Percentiles rank a stretch among this genome's conserved stretches.
Evolutionary conservation across 805 yeast genomes (phyloP).

Genomic region (Ogataea nakhonphanomensis): DNA sequence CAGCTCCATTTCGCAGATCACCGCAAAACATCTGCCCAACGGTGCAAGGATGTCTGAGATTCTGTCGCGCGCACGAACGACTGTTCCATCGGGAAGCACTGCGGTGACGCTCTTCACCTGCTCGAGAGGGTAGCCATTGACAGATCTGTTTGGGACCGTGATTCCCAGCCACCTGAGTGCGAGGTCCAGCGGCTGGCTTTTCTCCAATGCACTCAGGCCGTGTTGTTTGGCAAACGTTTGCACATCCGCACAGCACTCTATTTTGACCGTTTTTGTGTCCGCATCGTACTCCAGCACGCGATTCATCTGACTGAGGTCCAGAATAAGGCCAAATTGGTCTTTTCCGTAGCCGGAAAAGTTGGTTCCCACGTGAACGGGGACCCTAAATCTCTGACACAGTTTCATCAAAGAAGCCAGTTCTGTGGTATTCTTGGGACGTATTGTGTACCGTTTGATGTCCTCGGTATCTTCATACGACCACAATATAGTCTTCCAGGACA

Average conservation of each 20-base stretch:
- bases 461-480: constrained; percentile 20
- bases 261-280: background rate
- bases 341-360: constrained; percentile 7
- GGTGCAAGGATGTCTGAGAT: constrained; percentile 15
- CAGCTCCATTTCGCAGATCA: constrained; percentile 18
- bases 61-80: constrained; percentile 4
- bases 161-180: constrained; percentile 22
- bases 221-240: background rate
- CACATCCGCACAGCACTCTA: constrained; percentile 13
- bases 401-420: constrained; percentile 24
- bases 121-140: constrained; percentile 10
- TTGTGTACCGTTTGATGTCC: constrained; percentile 16
- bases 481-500: constrained; percentile 22
- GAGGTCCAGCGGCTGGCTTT: constrained; percentile 17
- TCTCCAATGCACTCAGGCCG: constrained; percentile 3
- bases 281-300: constrained; percentile 6
- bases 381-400: constrained; percentile 26
- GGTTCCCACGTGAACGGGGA: constrained; percentile 23
- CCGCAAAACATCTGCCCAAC: constrained; percentile 14
- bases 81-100: constrained; percentile 30
- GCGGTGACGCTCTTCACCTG: constrained; percentile 17
- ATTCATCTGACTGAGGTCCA: constrained; percentile 17
- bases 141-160: background rate
- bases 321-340: constrained; percentile 10
- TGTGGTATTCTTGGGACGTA: constrained; percentile 23